phyloP scores from a whole-genome alignment of 2,329 filamentous ascomycete genomes.

The Thielaviopsis ethacetica region DNA sequence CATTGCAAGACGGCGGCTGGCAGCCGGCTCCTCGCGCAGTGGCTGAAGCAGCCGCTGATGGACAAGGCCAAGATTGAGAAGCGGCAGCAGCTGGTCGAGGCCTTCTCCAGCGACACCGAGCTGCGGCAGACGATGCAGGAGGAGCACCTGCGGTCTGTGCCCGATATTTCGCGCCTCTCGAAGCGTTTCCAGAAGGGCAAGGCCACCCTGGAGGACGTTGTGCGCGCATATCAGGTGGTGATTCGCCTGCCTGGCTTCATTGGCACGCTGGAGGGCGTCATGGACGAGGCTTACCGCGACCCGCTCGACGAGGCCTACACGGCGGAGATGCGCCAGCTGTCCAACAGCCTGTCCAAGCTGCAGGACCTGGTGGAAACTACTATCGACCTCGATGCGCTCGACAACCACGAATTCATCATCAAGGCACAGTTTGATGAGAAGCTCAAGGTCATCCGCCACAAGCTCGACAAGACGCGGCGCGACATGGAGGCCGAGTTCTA shows the following conservation, averaged over 20 bases:
- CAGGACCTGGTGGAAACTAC: slow-evolving; percentile 99
- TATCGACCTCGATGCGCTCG: slow-evolving; percentile 83
- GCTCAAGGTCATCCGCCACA: slow-evolving; percentile 73
- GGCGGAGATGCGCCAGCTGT: slow-evolving; percentile 58
- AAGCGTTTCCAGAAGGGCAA: slow-evolving; percentile 89
- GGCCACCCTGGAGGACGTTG: slow-evolving; percentile 88
- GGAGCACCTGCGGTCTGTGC: slow-evolving; percentile 81
- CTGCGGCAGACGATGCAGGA: slow-evolving; percentile 93
- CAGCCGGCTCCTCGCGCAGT: slow-evolving; percentile 78
- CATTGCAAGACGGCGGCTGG: slow-evolving; percentile 96
- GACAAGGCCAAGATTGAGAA: slow-evolving; percentile 74
- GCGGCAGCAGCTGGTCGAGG: slow-evolving; percentile 85
- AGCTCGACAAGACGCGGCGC: slow-evolving; percentile 66
- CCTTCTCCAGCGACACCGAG: slow-evolving; percentile 85
- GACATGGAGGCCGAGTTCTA: slow-evolving; percentile 75
- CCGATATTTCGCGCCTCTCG: slow-evolving; percentile 80
- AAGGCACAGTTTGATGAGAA: slow-evolving; percentile 94
- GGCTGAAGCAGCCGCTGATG: slow-evolving; percentile 97
- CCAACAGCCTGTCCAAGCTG: slow-evolving; percentile 65
- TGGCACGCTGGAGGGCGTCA: slow-evolving; percentile 74
- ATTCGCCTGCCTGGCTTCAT: slow-evolving; percentile 86
- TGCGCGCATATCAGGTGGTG: slow-evolving; percentile 84
- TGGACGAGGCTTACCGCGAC: slow-evolving; percentile 86
- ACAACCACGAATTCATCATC: slow-evolving; percentile 97
- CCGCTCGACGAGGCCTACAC: slow-evolving; percentile 81